Evolutionary conservation across 495 filamentous ascomycete genomes (phyloP), one percentile per base, ranked within the genome.

Genomic region (Talaromyces ruber): DNA sequence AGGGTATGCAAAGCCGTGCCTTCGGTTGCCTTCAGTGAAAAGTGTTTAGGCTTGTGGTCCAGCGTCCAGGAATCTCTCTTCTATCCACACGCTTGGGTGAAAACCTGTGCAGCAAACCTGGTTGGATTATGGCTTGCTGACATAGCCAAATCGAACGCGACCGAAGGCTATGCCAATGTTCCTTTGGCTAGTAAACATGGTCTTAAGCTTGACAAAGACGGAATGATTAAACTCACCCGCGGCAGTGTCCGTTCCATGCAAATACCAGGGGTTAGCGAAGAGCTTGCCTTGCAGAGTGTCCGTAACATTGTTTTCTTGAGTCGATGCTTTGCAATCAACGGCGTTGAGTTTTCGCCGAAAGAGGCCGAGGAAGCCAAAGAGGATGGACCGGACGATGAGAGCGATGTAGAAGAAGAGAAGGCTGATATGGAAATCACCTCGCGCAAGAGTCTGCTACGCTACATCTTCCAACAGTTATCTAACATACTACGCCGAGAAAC

Each of bases 271-370:
- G 74, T 94, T 26, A 84, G 74, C 43, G 84, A 91, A 62, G 81
- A 85, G 22, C 77, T 96, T 26, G 87, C 86, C 0, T 81, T 81
- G 62, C 90, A 93, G 68, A 84, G 80, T 30, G 85, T 89, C 28
- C 85, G 88, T 62, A 93, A 95, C 66, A 75, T 92, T 37, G 74
- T 88, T 22, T 95, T 95, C 79, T 77, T 96, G 0, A 86, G 79
- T 34, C 81, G 83, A 18, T 86, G 84, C 72, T 84, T 89, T 63
- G 84, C 84, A 21, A 83, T 84, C 28, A 89, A 86, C 69, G 76
- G 75, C 58, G 73, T 88, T 57, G 79, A 73, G 64, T 83, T 82
- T 64, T 67, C 77, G 62, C 67, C 74, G 28, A 37, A 69, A 63
- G 76, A 66, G 39, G 63, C 67, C 30, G 66, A 75, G 30, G 61